These are phyloP conservation scores for Eleusine indica DNA, from an alignment of 176 grass and related monocot species.

Conservation along the genomic window DNA sequence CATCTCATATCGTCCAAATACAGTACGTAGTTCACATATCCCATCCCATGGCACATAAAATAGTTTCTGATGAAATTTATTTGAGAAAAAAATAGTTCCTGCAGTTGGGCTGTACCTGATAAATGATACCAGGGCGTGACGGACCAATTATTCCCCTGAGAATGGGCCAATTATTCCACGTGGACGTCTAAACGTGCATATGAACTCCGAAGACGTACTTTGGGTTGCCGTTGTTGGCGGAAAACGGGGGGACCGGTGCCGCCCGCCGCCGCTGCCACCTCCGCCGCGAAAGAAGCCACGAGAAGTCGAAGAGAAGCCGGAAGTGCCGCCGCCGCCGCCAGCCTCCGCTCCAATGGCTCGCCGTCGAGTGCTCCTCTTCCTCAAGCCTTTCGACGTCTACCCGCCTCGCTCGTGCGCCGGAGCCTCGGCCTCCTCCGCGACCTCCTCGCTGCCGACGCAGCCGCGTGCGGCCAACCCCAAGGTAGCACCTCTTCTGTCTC, in stretches of 20 bases:
- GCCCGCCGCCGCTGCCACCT: not conserved
- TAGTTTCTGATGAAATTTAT: no score
- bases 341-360: constrained; percentile 47
- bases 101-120: no score
- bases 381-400: constrained; percentile 77
- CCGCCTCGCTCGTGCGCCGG: constrained; percentile 40
- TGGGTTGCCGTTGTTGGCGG: no score
- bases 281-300: not conserved
- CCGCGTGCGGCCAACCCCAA: constrained; percentile 55
- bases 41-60: no score
- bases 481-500: constrained; percentile 10
- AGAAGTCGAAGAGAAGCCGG: not conserved
- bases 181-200: no score
- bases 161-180: no score
- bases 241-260: no score
- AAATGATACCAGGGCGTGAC: not conserved
- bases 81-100: no score
- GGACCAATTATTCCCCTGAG: no score
- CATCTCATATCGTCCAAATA: no score
- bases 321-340: not conserved
- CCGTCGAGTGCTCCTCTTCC: constrained; percentile 68
- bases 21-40: no score
- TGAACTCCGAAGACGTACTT: no score
- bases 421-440: not conserved
- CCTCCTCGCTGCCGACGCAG: not conserved